Evolutionary conservation across 305 asterid species (phyloP).

Genomic region (Fraxinus paxiana): DNA sequence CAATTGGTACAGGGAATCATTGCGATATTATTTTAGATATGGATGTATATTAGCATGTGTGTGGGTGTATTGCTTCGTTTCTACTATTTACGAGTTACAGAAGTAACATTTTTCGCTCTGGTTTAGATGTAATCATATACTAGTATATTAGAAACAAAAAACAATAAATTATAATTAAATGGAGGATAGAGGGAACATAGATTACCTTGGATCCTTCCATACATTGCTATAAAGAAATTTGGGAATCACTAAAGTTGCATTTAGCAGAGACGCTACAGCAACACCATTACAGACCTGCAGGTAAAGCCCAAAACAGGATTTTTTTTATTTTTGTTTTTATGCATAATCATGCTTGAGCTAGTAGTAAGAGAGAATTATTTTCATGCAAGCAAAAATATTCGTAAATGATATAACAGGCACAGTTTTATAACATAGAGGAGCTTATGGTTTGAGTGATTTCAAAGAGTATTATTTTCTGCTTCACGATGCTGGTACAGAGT

Average conservation of each 20-base stretch:
- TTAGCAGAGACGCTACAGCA: conserved; percentile 75
- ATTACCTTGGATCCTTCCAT: conserved; percentile 92
- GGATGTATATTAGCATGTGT: not conserved
- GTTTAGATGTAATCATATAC: not conserved
- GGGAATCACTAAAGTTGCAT: conserved; percentile 88
- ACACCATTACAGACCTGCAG: conserved; percentile 89
- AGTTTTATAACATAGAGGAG: not conserved
- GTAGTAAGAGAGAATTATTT: not conserved
- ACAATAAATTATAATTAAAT: not conserved
- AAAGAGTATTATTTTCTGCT: not conserved
- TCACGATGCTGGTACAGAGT: not conserved
- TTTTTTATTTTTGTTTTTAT: not conserved
- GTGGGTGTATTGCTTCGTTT: not conserved
- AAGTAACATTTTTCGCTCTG: not conserved
- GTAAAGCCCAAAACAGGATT: conserved; percentile 5
- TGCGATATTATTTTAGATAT: not conserved
- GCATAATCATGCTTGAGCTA: not conserved
- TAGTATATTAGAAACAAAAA: not conserved
- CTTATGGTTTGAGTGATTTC: not conserved
- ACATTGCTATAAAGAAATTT: conserved; percentile 90
- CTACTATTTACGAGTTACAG: not conserved
- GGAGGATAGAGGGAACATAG: not conserved
- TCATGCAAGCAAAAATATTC: not conserved
- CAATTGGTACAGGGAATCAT: not conserved
- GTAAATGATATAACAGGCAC: not conserved